phyloP scores from a whole-genome alignment of 2,329 filamentous ascomycete genomes.

The Hawksworthiomyces lignivorus region DNA sequence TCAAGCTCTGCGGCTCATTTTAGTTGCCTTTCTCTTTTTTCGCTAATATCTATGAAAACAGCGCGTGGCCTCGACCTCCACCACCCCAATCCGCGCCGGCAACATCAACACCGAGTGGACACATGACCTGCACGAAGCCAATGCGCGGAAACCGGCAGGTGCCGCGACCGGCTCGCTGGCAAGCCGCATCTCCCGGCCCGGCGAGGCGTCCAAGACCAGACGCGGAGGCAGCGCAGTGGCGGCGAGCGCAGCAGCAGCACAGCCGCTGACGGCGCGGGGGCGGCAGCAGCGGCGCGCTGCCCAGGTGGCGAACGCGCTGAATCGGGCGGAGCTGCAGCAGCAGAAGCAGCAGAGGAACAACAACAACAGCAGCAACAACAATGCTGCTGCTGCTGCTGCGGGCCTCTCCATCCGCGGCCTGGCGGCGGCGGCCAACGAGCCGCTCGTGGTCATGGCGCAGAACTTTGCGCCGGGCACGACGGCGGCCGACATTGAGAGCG shows the following conservation, averaged over 20 bases:
- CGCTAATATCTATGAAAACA: background rate
- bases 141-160: constrained; percentile 11
- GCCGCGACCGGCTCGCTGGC: constrained; percentile 32
- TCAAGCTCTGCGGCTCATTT: background rate
- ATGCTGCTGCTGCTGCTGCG: background rate
- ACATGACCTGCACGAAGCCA: constrained; percentile 57
- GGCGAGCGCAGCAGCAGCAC: constrained; percentile 1
- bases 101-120: constrained; percentile 64
- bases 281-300: constrained; percentile 27
- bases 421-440: constrained; percentile 41
- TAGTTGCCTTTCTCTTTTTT: background rate
- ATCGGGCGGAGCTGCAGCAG: constrained; percentile 27
- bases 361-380: constrained; percentile 11
- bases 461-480: constrained; percentile 80
- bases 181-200: constrained; percentile 32
- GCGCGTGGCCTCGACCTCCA: constrained; percentile 23
- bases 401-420: constrained; percentile 68
- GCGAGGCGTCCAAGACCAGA: constrained; percentile 10
- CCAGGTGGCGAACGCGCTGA: constrained; percentile 38
- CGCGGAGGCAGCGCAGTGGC: constrained; percentile 19
- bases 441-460: constrained; percentile 65
- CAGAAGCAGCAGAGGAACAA: constrained; percentile 1
- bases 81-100: constrained; percentile 26
- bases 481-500: constrained; percentile 73
- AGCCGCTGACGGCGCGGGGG: constrained; percentile 2